Percentiles rank a stretch among this genome's conserved stretches.
phyloP scores from a whole-genome alignment of 352 stramenopile species.

The Pilasporangium apinafurcum region DNA sequence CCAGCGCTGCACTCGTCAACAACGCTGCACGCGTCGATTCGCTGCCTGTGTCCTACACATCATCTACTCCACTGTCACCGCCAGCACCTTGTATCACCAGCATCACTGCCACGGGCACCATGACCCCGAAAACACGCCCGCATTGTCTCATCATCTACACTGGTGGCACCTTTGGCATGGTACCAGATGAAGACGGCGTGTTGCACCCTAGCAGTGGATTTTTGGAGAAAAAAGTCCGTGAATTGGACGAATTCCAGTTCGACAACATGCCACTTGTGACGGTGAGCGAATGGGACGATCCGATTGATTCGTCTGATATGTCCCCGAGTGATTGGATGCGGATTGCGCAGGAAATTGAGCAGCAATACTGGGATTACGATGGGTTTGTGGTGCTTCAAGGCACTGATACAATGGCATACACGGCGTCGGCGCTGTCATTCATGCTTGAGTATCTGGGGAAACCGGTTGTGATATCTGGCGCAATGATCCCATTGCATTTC shows the following conservation, averaged over 20 bases:
- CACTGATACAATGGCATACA: constrained; percentile 98
- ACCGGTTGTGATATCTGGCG: constrained; percentile 93
- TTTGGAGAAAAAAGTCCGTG: constrained; percentile 78
- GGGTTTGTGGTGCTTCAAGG: constrained; percentile 97
- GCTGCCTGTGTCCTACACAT: too few species aligned
- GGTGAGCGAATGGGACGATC: constrained; percentile 67
- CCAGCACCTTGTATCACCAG: too few species aligned
- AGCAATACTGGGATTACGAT: constrained; percentile 93
- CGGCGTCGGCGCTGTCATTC: constrained; percentile 92
- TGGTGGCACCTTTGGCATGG: constrained; percentile 90
- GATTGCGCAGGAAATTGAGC: constrained; percentile 92
- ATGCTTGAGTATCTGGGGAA: constrained; percentile 98
- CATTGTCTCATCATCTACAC: constrained; percentile 88
- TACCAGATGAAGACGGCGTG: constrained; percentile 61
- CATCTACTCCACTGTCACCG: too few species aligned
- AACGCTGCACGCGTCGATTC: too few species aligned
- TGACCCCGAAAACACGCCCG: too few species aligned
- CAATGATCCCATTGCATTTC: constrained; percentile 95
- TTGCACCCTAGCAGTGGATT: constrained; percentile 84
- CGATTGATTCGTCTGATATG: constrained; percentile 91
- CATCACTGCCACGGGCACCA: constrained; percentile 14
- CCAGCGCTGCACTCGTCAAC: too few species aligned
- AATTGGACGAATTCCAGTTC: constrained; percentile 86
- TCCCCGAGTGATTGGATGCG: constrained; percentile 86
- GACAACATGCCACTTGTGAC: constrained; percentile 76